Percentiles rank a stretch among this genome's conserved stretches.
Conservation (phyloP, 2,329 filamentous ascomycete genomes). For the Pestalotiopsis sp. region DNA sequence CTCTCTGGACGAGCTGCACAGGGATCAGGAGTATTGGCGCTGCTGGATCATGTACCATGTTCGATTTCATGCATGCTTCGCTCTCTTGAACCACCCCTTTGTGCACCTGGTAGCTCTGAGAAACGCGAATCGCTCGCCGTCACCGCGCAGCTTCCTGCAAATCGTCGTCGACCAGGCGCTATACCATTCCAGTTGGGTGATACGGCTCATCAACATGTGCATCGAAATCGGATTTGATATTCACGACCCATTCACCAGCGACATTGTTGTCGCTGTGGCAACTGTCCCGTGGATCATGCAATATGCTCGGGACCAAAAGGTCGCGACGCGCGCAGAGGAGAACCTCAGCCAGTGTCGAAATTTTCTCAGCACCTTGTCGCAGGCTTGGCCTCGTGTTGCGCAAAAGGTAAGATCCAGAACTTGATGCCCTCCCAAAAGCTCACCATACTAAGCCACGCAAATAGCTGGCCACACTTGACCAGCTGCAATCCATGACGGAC, state of each 20-base stretch:
- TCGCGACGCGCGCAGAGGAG: background rate
- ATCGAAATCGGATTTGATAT: background rate
- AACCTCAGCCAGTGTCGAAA: background rate
- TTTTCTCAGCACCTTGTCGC: background rate
- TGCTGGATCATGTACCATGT: slow-evolving; percentile 1
- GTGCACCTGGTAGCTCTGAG: background rate
- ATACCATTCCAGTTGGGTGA: background rate
- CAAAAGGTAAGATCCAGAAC: background rate
- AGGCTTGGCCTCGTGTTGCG: background rate
- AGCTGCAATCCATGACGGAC: slow-evolving; percentile 1
- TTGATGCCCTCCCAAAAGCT: background rate
- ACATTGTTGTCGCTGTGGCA: background rate
- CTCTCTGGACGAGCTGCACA: background rate
- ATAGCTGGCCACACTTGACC: slow-evolving; percentile 1
- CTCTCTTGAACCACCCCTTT: background rate
- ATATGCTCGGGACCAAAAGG: background rate
- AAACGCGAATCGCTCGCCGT: background rate
- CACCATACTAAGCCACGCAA: background rate
- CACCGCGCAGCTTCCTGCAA: background rate
- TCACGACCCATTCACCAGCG: background rate
- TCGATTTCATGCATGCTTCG: background rate
- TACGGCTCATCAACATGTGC: background rate
- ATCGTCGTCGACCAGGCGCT: background rate
- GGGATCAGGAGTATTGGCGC: background rate
- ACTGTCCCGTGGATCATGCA: slow-evolving; percentile 4